phyloP scores from a whole-genome alignment of 1,284 basidiomycete species.

The Apiotrichum veenhuisii region DNA sequence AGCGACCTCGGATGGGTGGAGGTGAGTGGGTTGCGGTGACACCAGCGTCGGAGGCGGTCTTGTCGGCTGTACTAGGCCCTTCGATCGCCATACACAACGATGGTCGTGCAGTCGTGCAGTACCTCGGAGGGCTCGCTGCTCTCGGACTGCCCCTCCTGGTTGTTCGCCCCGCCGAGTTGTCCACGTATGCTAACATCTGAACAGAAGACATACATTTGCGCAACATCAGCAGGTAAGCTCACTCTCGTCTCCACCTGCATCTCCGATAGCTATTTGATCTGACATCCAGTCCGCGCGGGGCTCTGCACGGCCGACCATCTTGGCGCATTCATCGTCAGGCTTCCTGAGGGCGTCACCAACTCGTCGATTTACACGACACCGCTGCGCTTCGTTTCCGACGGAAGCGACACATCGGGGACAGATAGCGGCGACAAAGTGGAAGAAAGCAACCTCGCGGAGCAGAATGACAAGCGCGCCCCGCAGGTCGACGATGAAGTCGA shows the following conservation, averaged over 20 bases:
- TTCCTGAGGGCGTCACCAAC: conserved; percentile 61
- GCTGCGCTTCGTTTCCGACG: conserved; percentile 31
- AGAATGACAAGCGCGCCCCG: not conserved
- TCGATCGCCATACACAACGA: no score
- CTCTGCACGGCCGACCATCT: conserved; percentile 67
- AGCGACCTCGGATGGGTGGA: conserved; percentile 31
- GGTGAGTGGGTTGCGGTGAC: no score
- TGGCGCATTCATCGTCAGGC: conserved; percentile 77
- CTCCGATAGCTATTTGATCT: not conserved
- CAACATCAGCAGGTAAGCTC: conserved; percentile 37
- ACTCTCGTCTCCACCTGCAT: not conserved
- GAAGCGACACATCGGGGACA: not conserved
- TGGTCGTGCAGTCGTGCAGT: not conserved
- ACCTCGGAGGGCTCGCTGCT: conserved; percentile 8
- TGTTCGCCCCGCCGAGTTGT: no score
- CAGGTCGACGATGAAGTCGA: conserved; percentile 12
- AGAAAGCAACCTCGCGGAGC: not conserved
- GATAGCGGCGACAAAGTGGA: not conserved
- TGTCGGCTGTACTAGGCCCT: no score
- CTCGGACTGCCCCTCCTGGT: no score
- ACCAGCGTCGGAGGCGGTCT: not conserved
- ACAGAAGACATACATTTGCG: conserved; percentile 87
- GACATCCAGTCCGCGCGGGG: conserved; percentile 59
- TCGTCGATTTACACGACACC: conserved; percentile 56
- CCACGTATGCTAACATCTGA: no score